Conservation (phyloP, 1,284 basidiomycete species). For the Ceratobasidium sp. region DNA sequence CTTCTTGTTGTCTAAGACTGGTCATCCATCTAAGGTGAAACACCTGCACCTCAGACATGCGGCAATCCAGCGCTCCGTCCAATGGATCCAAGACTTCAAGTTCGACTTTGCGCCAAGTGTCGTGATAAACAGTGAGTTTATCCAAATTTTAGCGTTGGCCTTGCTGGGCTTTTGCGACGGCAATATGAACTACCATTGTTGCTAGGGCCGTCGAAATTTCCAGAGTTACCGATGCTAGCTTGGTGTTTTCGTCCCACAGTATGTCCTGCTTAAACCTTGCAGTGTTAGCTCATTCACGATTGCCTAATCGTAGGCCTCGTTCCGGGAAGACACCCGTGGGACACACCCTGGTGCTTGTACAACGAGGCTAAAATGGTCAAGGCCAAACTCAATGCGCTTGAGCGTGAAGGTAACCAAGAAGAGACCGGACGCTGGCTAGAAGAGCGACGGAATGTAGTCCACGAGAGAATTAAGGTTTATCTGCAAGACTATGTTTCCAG, state of each 20-base stretch:
- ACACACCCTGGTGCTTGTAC: slow-evolving; percentile 17
- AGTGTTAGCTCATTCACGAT: neutral
- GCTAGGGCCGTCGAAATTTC: slow-evolving; percentile 15
- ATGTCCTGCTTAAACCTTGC: neutral
- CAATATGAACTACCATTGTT: neutral
- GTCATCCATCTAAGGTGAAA: too few relatives aligned
- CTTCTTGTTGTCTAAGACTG: too few relatives aligned
- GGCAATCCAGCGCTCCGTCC: slow-evolving; percentile 13
- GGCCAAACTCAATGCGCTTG: slow-evolving; percentile 22
- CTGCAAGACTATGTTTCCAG: neutral
- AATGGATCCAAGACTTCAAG: slow-evolving; percentile 33
- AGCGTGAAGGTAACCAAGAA: neutral
- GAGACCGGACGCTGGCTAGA: neutral
- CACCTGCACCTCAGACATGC: slow-evolving; percentile 1
- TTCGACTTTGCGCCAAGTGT: slow-evolving; percentile 30
- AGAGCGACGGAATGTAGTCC: neutral
- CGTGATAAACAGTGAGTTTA: slow-evolving; percentile 19
- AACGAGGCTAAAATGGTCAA: slow-evolving; percentile 25
- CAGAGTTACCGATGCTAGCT: slow-evolving; percentile 1
- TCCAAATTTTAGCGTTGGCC: neutral
- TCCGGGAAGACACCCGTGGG: neutral
- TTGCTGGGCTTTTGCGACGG: too few relatives aligned
- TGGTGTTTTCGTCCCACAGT: slow-evolving; percentile 23
- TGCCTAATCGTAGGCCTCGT: neutral
- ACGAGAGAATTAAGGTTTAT: neutral